These are phyloP conservation scores for Macrocybe gigantea DNA, from an alignment of 768 basidiomycete genomes.

Conservation along the genomic window DNA sequence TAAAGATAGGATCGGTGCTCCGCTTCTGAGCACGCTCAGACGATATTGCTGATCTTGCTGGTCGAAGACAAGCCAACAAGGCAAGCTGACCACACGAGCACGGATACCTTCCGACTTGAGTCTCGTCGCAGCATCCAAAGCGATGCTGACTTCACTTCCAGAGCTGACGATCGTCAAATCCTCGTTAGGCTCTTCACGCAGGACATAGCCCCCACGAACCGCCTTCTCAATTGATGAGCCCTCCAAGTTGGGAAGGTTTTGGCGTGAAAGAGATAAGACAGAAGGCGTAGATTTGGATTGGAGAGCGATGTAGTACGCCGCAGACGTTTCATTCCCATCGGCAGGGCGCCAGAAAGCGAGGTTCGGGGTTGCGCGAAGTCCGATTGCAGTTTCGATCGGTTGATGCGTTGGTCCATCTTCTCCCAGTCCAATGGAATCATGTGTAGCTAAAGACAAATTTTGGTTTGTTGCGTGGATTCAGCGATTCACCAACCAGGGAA, in stretches of 20 bases:
- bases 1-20: slow-evolving; percentile 83
- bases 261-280: slow-evolving; percentile 75
- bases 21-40: slow-evolving; percentile 80
- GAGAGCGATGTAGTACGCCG: slow-evolving; percentile 79
- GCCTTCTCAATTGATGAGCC: slow-evolving; percentile 83
- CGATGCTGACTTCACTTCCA: slow-evolving; percentile 87
- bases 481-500: background rate
- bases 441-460: slow-evolving; percentile 54
- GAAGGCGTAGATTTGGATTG: slow-evolving; percentile 75
- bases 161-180: slow-evolving; percentile 86
- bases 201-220: slow-evolving; percentile 80
- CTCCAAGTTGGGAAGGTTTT: slow-evolving; percentile 92
- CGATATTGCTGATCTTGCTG: slow-evolving; percentile 75
- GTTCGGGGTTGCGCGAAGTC: slow-evolving; percentile 88
- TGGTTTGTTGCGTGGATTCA: background rate
- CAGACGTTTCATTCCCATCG: slow-evolving; percentile 96
- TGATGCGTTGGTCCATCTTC: slow-evolving; percentile 98
- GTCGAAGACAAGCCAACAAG: slow-evolving; percentile 88
- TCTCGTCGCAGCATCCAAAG: slow-evolving; percentile 78
- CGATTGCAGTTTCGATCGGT: slow-evolving; percentile 84
- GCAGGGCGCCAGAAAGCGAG: slow-evolving; percentile 90
- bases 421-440: slow-evolving; percentile 89
- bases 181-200: slow-evolving; percentile 75
- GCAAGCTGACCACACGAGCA: slow-evolving; percentile 80
- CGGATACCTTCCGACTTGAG: slow-evolving; percentile 75